phyloP scores from a whole-genome alignment of 2,329 filamentous ascomycete species.

The Aspergillus floridensis region DNA sequence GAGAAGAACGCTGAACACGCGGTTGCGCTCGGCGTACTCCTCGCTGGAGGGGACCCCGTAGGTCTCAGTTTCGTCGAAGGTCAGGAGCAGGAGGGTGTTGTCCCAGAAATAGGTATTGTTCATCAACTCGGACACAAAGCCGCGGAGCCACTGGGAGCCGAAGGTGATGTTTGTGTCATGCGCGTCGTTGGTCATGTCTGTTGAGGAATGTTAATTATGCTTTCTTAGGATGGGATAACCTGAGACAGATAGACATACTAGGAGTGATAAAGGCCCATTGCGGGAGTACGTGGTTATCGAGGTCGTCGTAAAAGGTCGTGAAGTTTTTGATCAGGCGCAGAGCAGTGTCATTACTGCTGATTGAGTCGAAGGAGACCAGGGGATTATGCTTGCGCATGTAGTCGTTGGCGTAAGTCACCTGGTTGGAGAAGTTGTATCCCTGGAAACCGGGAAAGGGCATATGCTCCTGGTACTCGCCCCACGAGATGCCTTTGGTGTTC shows the following conservation, averaged over 20 bases:
- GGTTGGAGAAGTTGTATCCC: constrained; percentile 54
- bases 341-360: constrained; percentile 57
- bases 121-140: constrained; percentile 68
- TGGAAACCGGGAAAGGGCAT: constrained; percentile 72
- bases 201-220: no score
- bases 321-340: constrained; percentile 71
- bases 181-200: constrained; percentile 61
- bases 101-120: constrained; percentile 68
- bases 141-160: constrained; percentile 67
- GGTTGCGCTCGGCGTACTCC: constrained; percentile 67
- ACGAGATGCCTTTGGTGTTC: constrained; percentile 62
- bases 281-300: constrained; percentile 61
- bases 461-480: constrained; percentile 73
- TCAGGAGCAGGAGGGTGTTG: constrained; percentile 71
- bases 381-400: constrained; percentile 80
- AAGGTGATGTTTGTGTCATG: constrained; percentile 70
- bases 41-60: constrained; percentile 38
- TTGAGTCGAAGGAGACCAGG: constrained; percentile 63
- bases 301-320: constrained; percentile 64
- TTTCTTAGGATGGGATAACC: no score
- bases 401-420: constrained; percentile 61
- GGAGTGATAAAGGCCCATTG: constrained; percentile 60
- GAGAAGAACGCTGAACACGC: constrained; percentile 66
- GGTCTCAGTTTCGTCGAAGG: constrained; percentile 63
- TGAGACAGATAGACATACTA: no score